These are phyloP conservation scores for Floccularia luteovirens DNA, from an alignment of 768 basidiomycete genomes.

Conservation along the genomic window DNA sequence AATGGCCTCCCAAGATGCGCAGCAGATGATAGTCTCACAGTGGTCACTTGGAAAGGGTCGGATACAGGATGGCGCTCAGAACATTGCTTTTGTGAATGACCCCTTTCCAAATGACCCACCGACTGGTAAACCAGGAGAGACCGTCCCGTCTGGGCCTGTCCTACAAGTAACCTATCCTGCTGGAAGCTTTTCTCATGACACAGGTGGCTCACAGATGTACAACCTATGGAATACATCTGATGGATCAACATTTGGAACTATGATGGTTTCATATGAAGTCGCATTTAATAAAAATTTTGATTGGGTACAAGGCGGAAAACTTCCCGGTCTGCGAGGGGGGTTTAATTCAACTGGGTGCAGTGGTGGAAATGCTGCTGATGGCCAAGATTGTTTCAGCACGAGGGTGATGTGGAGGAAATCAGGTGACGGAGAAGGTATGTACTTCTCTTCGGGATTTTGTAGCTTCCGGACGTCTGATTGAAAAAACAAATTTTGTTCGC, in stretches of 20 bases:
- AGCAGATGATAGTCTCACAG: conserved; percentile 38
- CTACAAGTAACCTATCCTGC: conserved; percentile 59
- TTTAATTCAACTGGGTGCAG: conserved; percentile 55
- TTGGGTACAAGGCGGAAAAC: conserved; percentile 72
- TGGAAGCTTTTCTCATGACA: conserved; percentile 49
- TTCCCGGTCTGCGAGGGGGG: conserved; percentile 72
- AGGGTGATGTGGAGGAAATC: conserved; percentile 69
- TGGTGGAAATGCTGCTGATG: conserved; percentile 58
- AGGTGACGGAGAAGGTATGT: conserved; percentile 64
- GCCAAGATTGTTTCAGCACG: conserved; percentile 64
- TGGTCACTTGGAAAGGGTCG: conserved; percentile 59
- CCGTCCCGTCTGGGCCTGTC: conserved; percentile 30
- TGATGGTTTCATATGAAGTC: conserved; percentile 70
- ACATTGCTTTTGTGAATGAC: conserved; percentile 59
- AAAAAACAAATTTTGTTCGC: conserved; percentile 6
- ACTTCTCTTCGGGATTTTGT: not conserved
- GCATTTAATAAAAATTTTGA: conserved; percentile 60
- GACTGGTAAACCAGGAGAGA: conserved; percentile 14
- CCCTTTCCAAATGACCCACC: conserved; percentile 51
- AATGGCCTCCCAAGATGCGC: conserved; percentile 38
- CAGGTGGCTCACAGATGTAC: conserved; percentile 63
- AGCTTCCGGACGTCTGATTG: not conserved
- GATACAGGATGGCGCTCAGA: conserved; percentile 47
- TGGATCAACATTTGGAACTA: conserved; percentile 49
- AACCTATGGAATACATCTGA: conserved; percentile 60